Conservation (phyloP, 2,329 filamentous ascomycete species). For the Samsoniella hepiali region DNA sequence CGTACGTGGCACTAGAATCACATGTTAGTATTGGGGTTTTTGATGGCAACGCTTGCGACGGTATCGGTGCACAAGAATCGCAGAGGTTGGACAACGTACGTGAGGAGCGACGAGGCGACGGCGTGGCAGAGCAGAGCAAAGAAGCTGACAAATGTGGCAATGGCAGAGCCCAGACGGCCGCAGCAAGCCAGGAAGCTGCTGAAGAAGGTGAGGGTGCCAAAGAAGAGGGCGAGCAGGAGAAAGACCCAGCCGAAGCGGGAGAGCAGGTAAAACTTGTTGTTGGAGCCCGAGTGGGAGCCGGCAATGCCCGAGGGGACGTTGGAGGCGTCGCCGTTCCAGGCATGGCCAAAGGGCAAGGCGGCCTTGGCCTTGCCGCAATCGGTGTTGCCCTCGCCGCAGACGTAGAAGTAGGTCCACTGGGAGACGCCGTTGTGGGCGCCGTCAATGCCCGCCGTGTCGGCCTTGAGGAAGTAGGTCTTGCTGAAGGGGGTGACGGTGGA, state of each 20-base stretch:
- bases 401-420: conserved; percentile 89
- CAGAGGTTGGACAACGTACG: conserved; percentile 47
- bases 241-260: conserved; percentile 94
- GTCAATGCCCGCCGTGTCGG: conserved; percentile 69
- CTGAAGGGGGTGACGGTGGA: conserved; percentile 56
- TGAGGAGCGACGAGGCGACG: conserved; percentile 69
- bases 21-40: background rate
- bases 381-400: conserved; percentile 64
- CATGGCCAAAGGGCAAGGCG: conserved; percentile 70
- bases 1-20: conserved; percentile 52
- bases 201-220: conserved; percentile 66
- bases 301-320: conserved; percentile 43
- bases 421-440: conserved; percentile 62
- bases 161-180: conserved; percentile 65
- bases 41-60: background rate
- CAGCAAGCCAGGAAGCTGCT: conserved; percentile 66
- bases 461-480: conserved; percentile 81
- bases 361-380: conserved; percentile 63
- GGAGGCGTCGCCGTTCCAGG: conserved; percentile 50
- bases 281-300: conserved; percentile 54
- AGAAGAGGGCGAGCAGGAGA: conserved; percentile 80
- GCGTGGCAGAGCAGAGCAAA: conserved; percentile 67
- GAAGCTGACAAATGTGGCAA: conserved; percentile 57
- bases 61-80: conserved; percentile 22
- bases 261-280: conserved; percentile 68